Percentiles rank a stretch among this genome's conserved stretches.
phyloP scores from a whole-genome alignment of 768 basidiomycete genomes.

The Lepiota venenata region DNA sequence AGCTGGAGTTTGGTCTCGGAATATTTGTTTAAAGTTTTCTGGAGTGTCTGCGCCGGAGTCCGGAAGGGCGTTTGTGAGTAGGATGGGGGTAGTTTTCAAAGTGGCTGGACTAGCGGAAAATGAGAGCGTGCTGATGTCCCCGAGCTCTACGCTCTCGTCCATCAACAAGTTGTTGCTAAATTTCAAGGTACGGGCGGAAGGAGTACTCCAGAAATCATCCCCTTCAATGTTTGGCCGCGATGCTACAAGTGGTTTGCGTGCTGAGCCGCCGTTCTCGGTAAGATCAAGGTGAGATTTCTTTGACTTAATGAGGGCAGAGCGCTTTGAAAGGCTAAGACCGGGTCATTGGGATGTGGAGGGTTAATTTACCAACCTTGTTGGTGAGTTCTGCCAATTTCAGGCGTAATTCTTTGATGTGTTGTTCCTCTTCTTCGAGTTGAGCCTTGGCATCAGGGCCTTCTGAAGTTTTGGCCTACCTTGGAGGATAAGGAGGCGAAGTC shows the following conservation, averaged over 20 bases:
- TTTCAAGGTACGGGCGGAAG: constrained; percentile 54
- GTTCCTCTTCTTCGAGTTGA: constrained; percentile 39
- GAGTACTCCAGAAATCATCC: constrained; percentile 63
- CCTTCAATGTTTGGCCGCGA: constrained; percentile 34
- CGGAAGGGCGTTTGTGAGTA: not conserved
- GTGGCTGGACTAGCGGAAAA: constrained; percentile 21
- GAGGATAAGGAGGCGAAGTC: not conserved
- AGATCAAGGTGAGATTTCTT: constrained; percentile 11
- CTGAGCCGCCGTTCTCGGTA: not conserved
- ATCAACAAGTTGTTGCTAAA: constrained; percentile 57
- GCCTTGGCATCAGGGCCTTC: constrained; percentile 25
- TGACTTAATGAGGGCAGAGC: not conserved
- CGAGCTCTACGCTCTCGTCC: constrained; percentile 62
- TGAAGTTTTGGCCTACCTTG: not conserved
- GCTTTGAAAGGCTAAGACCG: constrained; percentile 10
- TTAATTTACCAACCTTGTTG: constrained; percentile 30
- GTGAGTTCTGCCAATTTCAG: constrained; percentile 34
- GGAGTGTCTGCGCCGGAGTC: not conserved
- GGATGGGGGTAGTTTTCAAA: not conserved
- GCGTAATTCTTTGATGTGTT: constrained; percentile 34
- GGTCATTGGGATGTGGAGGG: not conserved
- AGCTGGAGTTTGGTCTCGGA: not conserved
- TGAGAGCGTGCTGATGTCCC: constrained; percentile 47
- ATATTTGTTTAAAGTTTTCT: not conserved
- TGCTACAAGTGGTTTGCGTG: constrained; percentile 18